Percentiles rank a stretch among this genome's conserved stretches.
Evolutionary conservation across 306 rosid genomes (phyloP).

Genomic region (Cucumis cinereus): DNA sequence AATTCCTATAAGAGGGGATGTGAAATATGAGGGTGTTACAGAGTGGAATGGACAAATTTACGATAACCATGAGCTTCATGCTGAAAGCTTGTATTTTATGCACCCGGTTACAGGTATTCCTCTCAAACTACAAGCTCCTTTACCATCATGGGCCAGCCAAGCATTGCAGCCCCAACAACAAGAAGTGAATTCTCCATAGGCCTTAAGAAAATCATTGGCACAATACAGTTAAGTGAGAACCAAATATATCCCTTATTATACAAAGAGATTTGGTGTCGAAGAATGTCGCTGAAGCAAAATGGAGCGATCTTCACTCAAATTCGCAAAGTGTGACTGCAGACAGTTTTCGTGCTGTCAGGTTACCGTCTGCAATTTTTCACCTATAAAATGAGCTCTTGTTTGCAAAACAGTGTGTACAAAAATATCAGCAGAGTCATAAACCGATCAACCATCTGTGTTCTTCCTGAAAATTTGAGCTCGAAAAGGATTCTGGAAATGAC

Average conservation of each 20-base stretch:
- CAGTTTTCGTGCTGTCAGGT: background rate
- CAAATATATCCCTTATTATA: background rate
- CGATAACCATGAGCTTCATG: conserved; percentile 75
- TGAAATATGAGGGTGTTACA: conserved; percentile 74
- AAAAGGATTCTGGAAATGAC: background rate
- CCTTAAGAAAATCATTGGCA: background rate
- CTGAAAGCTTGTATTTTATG: conserved; percentile 56
- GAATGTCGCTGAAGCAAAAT: background rate
- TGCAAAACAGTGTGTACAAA: background rate
- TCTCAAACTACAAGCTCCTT: conserved; percentile 40
- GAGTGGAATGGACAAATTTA: conserved; percentile 46
- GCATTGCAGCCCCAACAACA: conserved; percentile 17
- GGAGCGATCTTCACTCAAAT: background rate
- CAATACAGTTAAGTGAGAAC: background rate
- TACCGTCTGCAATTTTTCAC: background rate
- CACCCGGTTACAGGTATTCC: conserved; percentile 62
- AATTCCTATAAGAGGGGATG: conserved; percentile 77
- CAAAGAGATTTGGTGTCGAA: background rate
- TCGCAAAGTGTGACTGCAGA: background rate
- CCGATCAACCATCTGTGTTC: background rate
- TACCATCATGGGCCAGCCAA: conserved; percentile 55
- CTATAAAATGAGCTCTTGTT: background rate
- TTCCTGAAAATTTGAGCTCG: background rate
- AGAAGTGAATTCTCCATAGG: background rate
- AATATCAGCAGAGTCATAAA: background rate